Conservation (phyloP, 768 basidiomycete genomes). For the Tremella yokohamensis region DNA sequence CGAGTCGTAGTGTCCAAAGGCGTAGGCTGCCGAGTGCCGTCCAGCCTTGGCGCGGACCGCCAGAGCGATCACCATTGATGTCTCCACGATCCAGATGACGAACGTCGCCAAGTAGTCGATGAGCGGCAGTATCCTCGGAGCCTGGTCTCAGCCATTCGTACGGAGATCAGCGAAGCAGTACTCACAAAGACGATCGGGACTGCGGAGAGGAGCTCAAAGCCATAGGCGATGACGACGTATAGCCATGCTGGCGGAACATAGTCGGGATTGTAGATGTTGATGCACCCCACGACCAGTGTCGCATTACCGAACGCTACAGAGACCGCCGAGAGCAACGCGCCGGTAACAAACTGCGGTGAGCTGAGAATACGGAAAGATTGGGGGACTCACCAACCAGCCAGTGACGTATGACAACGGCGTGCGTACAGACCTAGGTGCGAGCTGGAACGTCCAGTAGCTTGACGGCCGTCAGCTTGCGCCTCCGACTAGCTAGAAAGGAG, state of each 20-base stretch:
- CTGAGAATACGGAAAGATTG: too few species aligned
- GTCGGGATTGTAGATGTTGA: slow-evolving; percentile 4
- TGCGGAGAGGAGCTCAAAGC: background rate
- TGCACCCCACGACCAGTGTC: slow-evolving; percentile 3
- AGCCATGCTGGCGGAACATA: background rate
- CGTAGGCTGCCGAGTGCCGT: background rate
- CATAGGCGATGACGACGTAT: slow-evolving; percentile 4
- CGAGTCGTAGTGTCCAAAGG: slow-evolving; percentile 2
- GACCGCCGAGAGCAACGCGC: background rate
- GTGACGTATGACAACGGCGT: background rate
- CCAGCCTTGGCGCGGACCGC: slow-evolving; percentile 4
- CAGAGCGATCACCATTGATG: background rate
- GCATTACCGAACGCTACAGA: background rate
- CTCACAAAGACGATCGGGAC: background rate
- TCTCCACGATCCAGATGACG: background rate
- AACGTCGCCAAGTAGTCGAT: background rate
- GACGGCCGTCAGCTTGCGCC: background rate
- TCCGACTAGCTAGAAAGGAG: background rate
- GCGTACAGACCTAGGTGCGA: background rate
- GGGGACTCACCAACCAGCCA: background rate
- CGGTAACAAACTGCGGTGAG: background rate
- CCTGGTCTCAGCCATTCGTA: background rate
- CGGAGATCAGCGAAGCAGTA: background rate
- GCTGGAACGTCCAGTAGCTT: slow-evolving; percentile 5
- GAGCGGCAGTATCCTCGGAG: background rate